phyloP scores from a whole-genome alignment of 306 rosid species.

The Dalbergia cultrata region DNA sequence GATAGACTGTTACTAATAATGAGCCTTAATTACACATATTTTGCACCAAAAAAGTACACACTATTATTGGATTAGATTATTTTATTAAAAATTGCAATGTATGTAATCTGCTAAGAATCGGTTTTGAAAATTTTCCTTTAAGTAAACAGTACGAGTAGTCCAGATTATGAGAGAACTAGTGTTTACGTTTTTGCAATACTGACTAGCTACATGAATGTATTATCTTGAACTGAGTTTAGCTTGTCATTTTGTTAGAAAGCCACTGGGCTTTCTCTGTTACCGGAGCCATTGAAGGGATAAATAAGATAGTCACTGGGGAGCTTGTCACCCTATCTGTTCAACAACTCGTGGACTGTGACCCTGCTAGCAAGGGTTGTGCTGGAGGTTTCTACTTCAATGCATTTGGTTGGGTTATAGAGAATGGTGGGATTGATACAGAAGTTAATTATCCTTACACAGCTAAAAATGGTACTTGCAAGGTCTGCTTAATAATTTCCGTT shows the following conservation, averaged over 20 bases:
- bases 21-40: too few relatives aligned
- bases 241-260: slow-evolving; percentile 55
- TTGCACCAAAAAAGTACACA: too few relatives aligned
- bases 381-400: slow-evolving; percentile 80
- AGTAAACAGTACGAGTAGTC: too few relatives aligned
- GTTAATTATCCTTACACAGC: slow-evolving; percentile 65
- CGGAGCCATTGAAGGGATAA: slow-evolving; percentile 80
- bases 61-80: too few relatives aligned
- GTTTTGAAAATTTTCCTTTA: too few relatives aligned
- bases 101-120: too few relatives aligned
- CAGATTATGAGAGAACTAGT: too few relatives aligned
- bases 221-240: neutral
- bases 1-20: too few relatives aligned
- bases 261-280: slow-evolving; percentile 76
- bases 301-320: slow-evolving; percentile 62
- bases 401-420: slow-evolving; percentile 69
- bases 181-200: neutral
- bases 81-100: too few relatives aligned
- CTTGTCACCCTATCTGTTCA: slow-evolving; percentile 72
- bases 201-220: neutral
- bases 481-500: neutral
- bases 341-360: slow-evolving; percentile 76
- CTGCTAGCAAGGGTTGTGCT: slow-evolving; percentile 61
- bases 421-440: slow-evolving; percentile 76
- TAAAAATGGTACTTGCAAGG: slow-evolving; percentile 59